These are phyloP conservation scores for Tremella yokohamensis DNA, from an alignment of 768 basidiomycete species.

Conservation along the genomic window DNA sequence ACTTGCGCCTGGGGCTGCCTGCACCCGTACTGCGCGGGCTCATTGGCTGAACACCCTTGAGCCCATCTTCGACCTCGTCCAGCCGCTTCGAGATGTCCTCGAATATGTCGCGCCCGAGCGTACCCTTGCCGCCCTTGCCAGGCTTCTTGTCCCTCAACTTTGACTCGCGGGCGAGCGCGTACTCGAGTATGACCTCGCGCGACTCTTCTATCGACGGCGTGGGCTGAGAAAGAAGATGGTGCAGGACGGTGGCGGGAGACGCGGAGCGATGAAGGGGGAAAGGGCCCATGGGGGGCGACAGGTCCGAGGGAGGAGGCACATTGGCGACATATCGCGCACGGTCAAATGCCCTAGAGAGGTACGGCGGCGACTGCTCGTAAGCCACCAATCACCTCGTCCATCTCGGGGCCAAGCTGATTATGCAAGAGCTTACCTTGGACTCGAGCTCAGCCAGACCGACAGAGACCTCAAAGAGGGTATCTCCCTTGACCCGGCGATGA, in stretches of 20 bases:
- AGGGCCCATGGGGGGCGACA: slow-evolving; percentile 43
- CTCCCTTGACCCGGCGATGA: slow-evolving; percentile 37
- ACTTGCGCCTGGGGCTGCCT: slow-evolving; percentile 5
- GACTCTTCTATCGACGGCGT: slow-evolving; percentile 43
- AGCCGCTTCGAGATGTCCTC: slow-evolving; percentile 38
- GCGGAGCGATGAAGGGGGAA: slow-evolving; percentile 42
- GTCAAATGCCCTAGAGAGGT: slow-evolving; percentile 36
- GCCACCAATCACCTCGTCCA: too few relatives aligned
- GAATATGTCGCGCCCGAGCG: slow-evolving; percentile 37
- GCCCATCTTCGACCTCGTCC: slow-evolving; percentile 38
- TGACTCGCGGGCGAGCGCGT: slow-evolving; percentile 36
- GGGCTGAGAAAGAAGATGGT: slow-evolving; percentile 40
- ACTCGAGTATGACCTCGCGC: slow-evolving; percentile 48
- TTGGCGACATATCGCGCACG: slow-evolving; percentile 41
- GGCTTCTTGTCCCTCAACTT: slow-evolving; percentile 38
- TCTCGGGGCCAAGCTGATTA: too few relatives aligned
- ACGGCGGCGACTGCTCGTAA: slow-evolving; percentile 27
- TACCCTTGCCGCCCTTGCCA: slow-evolving; percentile 45
- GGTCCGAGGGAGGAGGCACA: slow-evolving; percentile 46
- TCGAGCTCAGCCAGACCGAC: slow-evolving; percentile 45
- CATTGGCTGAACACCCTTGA: slow-evolving; percentile 12
- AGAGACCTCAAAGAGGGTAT: slow-evolving; percentile 47
- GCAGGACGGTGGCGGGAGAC: slow-evolving; percentile 35
- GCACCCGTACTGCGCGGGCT: slow-evolving; percentile 1
- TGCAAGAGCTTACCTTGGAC: neutral